Conservation (phyloP, 768 basidiomycete species). For the Thelephora ganbajun region DNA sequence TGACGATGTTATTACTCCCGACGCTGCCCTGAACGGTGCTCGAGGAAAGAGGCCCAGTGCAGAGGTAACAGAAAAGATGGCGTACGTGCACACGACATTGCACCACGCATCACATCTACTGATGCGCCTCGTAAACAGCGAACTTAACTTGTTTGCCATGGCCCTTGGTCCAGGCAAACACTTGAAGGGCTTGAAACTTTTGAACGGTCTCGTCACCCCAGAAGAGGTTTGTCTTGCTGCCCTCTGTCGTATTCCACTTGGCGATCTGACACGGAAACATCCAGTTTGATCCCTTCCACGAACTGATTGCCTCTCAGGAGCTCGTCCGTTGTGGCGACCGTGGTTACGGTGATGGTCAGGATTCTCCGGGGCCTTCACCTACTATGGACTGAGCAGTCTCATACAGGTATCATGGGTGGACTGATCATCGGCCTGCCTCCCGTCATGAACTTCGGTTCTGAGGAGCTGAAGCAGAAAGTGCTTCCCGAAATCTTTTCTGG, state of each 20-base stretch:
- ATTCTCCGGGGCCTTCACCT: not conserved
- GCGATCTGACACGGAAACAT: not conserved
- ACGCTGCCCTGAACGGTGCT: slow-evolving; percentile 45
- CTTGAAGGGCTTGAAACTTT: slow-evolving; percentile 61
- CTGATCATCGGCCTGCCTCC: slow-evolving; percentile 78
- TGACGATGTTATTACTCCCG: slow-evolving; percentile 46
- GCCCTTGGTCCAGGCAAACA: slow-evolving; percentile 85
- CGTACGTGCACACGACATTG: slow-evolving; percentile 25
- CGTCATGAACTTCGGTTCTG: slow-evolving; percentile 67
- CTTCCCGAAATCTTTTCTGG: slow-evolving; percentile 55
- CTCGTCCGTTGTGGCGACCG: slow-evolving; percentile 51
- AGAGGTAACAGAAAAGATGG: slow-evolving; percentile 69
- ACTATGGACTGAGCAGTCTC: not conserved
- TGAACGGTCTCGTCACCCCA: slow-evolving; percentile 62
- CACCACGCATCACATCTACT: not conserved
- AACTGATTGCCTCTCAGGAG: slow-evolving; percentile 75
- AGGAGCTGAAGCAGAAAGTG: slow-evolving; percentile 40
- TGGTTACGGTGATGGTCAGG: slow-evolving; percentile 65
- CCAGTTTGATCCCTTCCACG: slow-evolving; percentile 81
- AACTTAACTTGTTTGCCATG: slow-evolving; percentile 75
- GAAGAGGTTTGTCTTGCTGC: slow-evolving; percentile 37
- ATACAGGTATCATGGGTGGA: slow-evolving; percentile 36
- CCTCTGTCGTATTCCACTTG: not conserved
- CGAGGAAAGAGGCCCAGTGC: slow-evolving; percentile 82
- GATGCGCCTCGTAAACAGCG: slow-evolving; percentile 22